A percentile compares a stretch with the other conserved stretches of the same genome.
phyloP scores from a whole-genome alignment of 1,139 yeast species.

The Yamadazyma jaroonii region DNA sequence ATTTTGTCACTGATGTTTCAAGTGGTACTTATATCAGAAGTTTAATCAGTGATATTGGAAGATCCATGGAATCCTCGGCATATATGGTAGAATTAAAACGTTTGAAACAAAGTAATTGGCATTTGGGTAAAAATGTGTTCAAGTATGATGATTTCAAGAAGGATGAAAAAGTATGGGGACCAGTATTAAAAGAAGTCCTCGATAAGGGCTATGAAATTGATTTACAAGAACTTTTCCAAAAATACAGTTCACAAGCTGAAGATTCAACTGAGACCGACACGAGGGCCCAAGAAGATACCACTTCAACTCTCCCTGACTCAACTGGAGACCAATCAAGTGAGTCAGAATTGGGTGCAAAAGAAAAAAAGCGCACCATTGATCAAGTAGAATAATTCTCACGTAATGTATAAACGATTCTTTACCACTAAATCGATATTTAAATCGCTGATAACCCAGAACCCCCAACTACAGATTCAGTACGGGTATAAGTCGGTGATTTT shows the following conservation, averaged over 20 bases:
- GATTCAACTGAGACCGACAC: neutral
- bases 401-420: slow-evolving; percentile 7
- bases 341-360: neutral
- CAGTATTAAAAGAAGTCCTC: slow-evolving; percentile 53
- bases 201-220: slow-evolving; percentile 31
- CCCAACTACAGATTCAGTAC: neutral
- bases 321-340: neutral
- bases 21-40: slow-evolving; percentile 96
- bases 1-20: slow-evolving; percentile 75
- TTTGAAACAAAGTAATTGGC: slow-evolving; percentile 79
- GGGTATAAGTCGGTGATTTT: slow-evolving; percentile 23
- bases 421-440: neutral
- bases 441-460: neutral
- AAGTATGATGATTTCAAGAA: slow-evolving; percentile 60
- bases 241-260: neutral
- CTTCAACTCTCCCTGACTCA: no score
- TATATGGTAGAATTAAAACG: slow-evolving; percentile 87
- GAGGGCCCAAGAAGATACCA: neutral
- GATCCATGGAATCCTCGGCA: slow-evolving; percentile 75
- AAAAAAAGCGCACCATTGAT: slow-evolving; percentile 11
- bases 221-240: slow-evolving; percentile 23
- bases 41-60: slow-evolving; percentile 82
- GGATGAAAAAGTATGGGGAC: slow-evolving; percentile 66
- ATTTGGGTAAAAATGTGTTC: slow-evolving; percentile 67
- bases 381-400: slow-evolving; percentile 11